A percentile compares a stretch with the other conserved stretches of the same genome.
phyloP scores from a whole-genome alignment of 2,329 filamentous ascomycete genomes.

The Alternaria sp. region DNA sequence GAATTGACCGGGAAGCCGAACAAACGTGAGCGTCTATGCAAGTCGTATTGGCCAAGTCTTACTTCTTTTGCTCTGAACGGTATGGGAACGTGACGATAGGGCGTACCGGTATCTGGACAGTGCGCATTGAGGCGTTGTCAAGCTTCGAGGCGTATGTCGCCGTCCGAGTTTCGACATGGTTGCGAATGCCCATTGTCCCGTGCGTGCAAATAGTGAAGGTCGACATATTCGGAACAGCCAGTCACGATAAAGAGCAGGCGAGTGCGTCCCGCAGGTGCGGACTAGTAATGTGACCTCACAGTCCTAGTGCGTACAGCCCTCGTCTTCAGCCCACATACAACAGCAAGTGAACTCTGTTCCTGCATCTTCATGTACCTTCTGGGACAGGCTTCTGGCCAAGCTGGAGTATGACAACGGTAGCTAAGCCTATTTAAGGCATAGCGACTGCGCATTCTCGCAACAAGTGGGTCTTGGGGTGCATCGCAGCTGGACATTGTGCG shows the following conservation, averaged over 20 bases:
- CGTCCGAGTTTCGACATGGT: conserved; percentile 32
- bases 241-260: conserved; percentile 5
- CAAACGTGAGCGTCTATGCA: conserved; percentile 22
- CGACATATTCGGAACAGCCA: conserved; percentile 24
- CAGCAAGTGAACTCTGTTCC: conserved; percentile 19
- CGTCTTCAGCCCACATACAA: conserved; percentile 8
- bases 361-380: conserved; percentile 28
- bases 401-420: conserved; percentile 34
- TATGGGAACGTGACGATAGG: conserved; percentile 1
- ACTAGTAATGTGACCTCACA: conserved; percentile 3
- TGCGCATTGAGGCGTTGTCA: conserved; percentile 11
- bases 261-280: background rate
- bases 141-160: conserved; percentile 17
- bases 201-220: conserved; percentile 19
- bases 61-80: conserved; percentile 7
- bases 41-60: conserved; percentile 31
- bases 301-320: background rate
- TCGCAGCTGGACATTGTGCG: conserved; percentile 28
- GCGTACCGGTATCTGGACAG: conserved; percentile 1
- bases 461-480: conserved; percentile 7
- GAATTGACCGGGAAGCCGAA: conserved; percentile 17
- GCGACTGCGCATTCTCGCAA: conserved; percentile 31
- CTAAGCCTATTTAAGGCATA: conserved; percentile 27
- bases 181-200: conserved; percentile 12
- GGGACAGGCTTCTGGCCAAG: conserved; percentile 20